A percentile compares a stretch with the other conserved stretches of the same genome.
These are phyloP conservation scores for Volvariella volvacea DNA, from an alignment of 1,284 basidiomycete genomes.

Conservation along the genomic window DNA sequence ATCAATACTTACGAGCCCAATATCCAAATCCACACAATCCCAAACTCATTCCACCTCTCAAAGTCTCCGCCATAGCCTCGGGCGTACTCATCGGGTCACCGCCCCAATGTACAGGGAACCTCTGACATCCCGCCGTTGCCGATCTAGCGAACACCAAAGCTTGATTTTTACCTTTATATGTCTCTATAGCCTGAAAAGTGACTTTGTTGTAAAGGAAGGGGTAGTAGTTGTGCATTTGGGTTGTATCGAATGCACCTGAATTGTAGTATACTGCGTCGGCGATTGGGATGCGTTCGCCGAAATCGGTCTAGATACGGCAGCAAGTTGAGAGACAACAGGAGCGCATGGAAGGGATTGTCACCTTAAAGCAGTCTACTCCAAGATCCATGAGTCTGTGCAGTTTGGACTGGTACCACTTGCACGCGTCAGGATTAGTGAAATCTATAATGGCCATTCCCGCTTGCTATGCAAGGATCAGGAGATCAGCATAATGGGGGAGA, in stretches of 20 bases:
- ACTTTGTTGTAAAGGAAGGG: constrained; percentile 50
- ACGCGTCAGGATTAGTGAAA: constrained; percentile 50
- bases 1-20: constrained; percentile 30
- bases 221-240: constrained; percentile 48
- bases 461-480: constrained; percentile 41
- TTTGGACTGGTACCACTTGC: constrained; percentile 48
- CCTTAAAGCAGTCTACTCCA: constrained; percentile 53
- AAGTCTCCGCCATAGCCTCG: constrained; percentile 57
- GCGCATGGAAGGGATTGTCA: not conserved
- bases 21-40: constrained; percentile 53
- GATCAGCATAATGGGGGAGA: not conserved
- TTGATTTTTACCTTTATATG: constrained; percentile 41
- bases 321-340: not conserved
- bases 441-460: constrained; percentile 54
- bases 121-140: constrained; percentile 48
- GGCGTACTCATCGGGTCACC: constrained; percentile 58
- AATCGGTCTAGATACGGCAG: constrained; percentile 42
- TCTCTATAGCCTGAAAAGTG: constrained; percentile 45
- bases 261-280: constrained; percentile 45
- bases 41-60: constrained; percentile 53
- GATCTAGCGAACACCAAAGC: constrained; percentile 55
- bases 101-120: constrained; percentile 50
- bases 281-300: constrained; percentile 54
- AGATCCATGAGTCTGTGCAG: constrained; percentile 45
- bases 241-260: constrained; percentile 35